Evolutionary conservation across 2,329 filamentous ascomycete species (phyloP).

Genomic region (Apiospora hydei): DNA sequence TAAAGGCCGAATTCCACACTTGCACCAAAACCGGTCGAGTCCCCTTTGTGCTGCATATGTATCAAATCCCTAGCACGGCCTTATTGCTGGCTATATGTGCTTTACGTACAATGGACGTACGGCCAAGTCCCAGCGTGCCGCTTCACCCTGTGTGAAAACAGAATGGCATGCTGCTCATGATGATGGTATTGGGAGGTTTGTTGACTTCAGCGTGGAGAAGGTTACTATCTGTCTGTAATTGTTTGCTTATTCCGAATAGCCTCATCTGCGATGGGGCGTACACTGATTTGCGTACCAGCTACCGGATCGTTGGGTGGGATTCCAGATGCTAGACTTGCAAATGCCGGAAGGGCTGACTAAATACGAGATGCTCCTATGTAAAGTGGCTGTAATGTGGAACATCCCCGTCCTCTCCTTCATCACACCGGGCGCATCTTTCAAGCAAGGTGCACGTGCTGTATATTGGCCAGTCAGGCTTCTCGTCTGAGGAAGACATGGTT

Average conservation of each 20-base stretch:
- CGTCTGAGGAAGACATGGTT: not conserved
- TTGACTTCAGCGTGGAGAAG: not conserved
- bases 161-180: not conserved
- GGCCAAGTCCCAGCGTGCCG: not conserved
- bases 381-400: not conserved
- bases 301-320: not conserved
- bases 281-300: not conserved
- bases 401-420: not conserved
- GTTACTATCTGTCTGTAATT: not conserved
- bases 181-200: not conserved
- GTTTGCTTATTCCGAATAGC: too few species aligned
- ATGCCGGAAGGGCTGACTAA: not conserved
- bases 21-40: not conserved
- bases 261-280: not conserved
- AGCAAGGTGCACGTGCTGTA: not conserved
- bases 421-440: not conserved
- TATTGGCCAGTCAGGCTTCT: not conserved
- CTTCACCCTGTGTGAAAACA: not conserved
- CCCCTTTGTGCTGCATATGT: not conserved
- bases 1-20: not conserved
- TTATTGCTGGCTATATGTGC: not conserved
- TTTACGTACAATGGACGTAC: not conserved
- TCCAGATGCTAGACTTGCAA: not conserved
- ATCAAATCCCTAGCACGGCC: not conserved
- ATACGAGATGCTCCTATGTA: not conserved